These are phyloP conservation scores for Cordia subcordata DNA, from an alignment of 257 asterid species.

Conservation along the genomic window DNA sequence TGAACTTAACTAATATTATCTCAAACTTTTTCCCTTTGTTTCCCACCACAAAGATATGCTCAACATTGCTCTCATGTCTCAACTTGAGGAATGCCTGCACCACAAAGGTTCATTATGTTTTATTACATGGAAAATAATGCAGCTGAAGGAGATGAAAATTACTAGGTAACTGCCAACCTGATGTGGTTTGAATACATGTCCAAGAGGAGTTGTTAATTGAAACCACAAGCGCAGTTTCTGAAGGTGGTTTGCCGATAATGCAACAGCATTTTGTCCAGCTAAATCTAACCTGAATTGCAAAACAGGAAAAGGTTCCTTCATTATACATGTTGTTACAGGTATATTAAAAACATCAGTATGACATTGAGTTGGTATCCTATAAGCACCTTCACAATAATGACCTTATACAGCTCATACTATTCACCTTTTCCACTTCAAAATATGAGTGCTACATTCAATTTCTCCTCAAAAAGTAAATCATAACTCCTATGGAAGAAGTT, in stretches of 20 bases:
- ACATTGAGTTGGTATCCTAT: neutral
- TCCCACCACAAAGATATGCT: slow-evolving; percentile 83
- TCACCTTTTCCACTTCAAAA: neutral
- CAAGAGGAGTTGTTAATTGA: slow-evolving; percentile 66
- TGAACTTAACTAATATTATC: slow-evolving; percentile 63
- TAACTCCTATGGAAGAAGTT: too few relatives aligned
- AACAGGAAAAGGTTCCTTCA: slow-evolving; percentile 1
- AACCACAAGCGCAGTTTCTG: slow-evolving; percentile 79
- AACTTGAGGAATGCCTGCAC: slow-evolving; percentile 82
- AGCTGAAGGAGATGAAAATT: slow-evolving; percentile 7
- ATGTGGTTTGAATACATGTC: slow-evolving; percentile 76
- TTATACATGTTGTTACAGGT: neutral
- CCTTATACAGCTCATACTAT: neutral
- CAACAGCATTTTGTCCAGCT: slow-evolving; percentile 43
- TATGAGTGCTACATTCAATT: too few relatives aligned
- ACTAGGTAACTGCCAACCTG: slow-evolving; percentile 49
- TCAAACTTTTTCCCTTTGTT: slow-evolving; percentile 65
- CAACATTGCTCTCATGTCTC: slow-evolving; percentile 80
- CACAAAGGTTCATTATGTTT: slow-evolving; percentile 12
- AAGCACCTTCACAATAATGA: neutral
- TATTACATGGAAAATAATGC: slow-evolving; percentile 8
- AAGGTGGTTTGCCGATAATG: slow-evolving; percentile 90
- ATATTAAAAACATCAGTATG: neutral
- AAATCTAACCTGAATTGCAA: slow-evolving; percentile 53
- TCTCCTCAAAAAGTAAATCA: too few relatives aligned